A percentile compares a stretch with the other conserved stretches of the same genome.
These are phyloP conservation scores for Salix caprea DNA, from an alignment of 345 rosid genomes.

Conservation along the genomic window DNA sequence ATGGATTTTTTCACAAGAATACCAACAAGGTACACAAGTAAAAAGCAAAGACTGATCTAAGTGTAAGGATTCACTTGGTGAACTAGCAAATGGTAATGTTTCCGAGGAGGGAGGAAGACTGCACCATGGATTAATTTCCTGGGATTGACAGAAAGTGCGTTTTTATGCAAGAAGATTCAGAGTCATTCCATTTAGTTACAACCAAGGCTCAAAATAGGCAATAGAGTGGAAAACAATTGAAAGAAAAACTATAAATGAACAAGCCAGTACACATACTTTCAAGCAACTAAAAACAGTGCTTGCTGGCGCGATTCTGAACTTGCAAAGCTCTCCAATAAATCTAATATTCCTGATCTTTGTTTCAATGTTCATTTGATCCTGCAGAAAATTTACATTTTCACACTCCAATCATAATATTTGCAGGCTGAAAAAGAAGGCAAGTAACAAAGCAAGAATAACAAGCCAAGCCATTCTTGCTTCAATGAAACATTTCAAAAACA, in stretches of 20 bases:
- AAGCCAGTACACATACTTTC: constrained; percentile 53
- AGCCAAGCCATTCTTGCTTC: constrained; percentile 7
- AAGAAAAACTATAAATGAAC: constrained; percentile 1
- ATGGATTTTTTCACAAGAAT: neutral
- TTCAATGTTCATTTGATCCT: constrained; percentile 99
- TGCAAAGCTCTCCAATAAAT: constrained; percentile 98
- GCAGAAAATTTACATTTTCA: constrained; percentile 30
- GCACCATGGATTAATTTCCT: neutral
- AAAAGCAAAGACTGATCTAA: neutral
- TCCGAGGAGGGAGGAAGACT: neutral
- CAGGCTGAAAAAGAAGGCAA: constrained; percentile 11
- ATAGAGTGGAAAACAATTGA: neutral
- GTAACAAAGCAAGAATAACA: neutral
- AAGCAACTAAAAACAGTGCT: constrained; percentile 86
- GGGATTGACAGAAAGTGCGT: neutral
- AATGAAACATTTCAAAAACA: constrained; percentile 1
- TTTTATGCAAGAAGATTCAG: neutral
- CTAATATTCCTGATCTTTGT: constrained; percentile 95
- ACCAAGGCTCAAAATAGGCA: neutral
- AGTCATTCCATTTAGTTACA: neutral
- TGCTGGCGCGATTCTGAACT: constrained; percentile 79
- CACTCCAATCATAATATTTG: neutral
- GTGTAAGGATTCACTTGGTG: neutral
- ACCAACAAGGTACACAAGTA: neutral
- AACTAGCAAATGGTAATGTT: neutral